Conservation (phyloP, 257 asterid species). For the Euphrasia confusa region DNA sequence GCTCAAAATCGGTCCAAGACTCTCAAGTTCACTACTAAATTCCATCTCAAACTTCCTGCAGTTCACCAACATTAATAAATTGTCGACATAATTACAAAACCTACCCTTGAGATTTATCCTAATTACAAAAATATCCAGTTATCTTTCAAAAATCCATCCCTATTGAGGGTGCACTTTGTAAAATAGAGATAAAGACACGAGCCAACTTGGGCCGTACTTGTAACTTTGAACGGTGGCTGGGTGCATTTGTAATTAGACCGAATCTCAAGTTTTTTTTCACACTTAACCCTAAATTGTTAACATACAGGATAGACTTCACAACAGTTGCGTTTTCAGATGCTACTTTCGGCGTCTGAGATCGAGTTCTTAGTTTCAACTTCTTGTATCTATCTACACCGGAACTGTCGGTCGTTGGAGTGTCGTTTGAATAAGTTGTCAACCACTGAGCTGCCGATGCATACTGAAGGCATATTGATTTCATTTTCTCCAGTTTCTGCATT, state of each 20-base stretch:
- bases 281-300: not conserved
- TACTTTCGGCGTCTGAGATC: conserved; percentile 47
- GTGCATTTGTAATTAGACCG: not conserved
- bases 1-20: conserved; percentile 88
- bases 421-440: conserved; percentile 61
- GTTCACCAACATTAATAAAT: not conserved
- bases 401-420: conserved; percentile 36
- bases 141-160: not conserved
- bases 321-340: conserved; percentile 58
- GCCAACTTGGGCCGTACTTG: not conserved
- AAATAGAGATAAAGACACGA: not conserved
- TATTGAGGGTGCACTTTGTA: not conserved
- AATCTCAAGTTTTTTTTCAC: not conserved
- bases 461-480: conserved; percentile 85
- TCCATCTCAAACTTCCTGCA: conserved; percentile 89
- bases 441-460: conserved; percentile 88
- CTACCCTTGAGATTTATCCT: not conserved
- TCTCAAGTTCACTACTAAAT: conserved; percentile 66
- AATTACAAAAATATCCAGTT: not conserved
- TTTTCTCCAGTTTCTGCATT: conserved; percentile 85
- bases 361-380: conserved; percentile 59
- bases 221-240: not conserved
- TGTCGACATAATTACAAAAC: not conserved
- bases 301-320: conserved; percentile 73
- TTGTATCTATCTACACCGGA: conserved; percentile 45